Conservation (phyloP, 495 filamentous ascomycete species). For the Pseudomonodictys pantanalensis region DNA sequence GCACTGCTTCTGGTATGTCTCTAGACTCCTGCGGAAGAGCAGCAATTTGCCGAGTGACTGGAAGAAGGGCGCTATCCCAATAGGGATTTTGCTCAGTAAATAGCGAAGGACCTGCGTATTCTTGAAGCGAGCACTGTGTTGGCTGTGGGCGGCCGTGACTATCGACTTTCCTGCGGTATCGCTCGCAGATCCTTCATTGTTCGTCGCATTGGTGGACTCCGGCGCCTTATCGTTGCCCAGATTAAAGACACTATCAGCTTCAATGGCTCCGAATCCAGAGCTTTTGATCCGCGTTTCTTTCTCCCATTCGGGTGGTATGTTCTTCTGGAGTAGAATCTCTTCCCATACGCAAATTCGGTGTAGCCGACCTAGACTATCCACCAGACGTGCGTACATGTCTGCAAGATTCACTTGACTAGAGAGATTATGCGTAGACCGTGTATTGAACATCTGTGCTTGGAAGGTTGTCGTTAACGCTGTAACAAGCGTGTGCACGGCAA, state of each 20-base stretch:
- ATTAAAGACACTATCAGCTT: constrained; percentile 35
- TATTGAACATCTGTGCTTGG: constrained; percentile 60
- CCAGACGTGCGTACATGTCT: constrained; percentile 69
- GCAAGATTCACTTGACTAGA: constrained; percentile 74
- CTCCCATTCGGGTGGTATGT: constrained; percentile 64
- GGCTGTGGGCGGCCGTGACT: background rate
- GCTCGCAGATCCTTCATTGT: background rate
- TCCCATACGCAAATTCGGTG: constrained; percentile 79
- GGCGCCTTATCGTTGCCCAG: constrained; percentile 13
- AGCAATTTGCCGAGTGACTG: constrained; percentile 77
- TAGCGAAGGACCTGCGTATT: constrained; percentile 75
- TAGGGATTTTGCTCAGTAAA: constrained; percentile 70
- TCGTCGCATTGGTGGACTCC: background rate
- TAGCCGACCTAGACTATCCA: constrained; percentile 69
- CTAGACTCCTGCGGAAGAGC: constrained; percentile 64
- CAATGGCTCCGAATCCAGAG: constrained; percentile 28
- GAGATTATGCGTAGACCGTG: constrained; percentile 54
- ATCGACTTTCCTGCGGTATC: background rate
- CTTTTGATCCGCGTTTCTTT: constrained; percentile 49
- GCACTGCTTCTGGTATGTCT: constrained; percentile 64
- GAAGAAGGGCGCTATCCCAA: constrained; percentile 70
- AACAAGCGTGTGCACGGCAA: constrained; percentile 68
- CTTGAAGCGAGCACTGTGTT: constrained; percentile 59
- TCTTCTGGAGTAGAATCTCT: constrained; percentile 68
- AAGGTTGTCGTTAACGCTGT: constrained; percentile 72